phyloP scores from a whole-genome alignment of 495 filamentous ascomycete genomes.

The Aspergillus cavernicola region DNA sequence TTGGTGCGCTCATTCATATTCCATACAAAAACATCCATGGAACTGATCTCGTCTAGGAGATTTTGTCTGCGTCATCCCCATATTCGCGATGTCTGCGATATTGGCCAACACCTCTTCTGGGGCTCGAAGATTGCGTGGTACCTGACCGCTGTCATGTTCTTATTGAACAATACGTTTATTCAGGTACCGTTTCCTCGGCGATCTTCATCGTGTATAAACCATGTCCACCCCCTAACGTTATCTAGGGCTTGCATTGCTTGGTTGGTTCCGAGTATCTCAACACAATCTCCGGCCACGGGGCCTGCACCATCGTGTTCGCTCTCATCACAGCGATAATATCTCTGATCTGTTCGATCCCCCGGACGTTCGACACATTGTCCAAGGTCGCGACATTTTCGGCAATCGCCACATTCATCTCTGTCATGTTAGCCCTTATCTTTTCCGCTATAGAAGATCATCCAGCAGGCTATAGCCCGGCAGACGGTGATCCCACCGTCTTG shows the following conservation, averaged over 20 bases:
- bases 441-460: constrained; percentile 69
- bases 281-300: constrained; percentile 64
- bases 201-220: background rate
- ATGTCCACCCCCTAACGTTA: constrained; percentile 11
- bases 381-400: constrained; percentile 72
- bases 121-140: constrained; percentile 76
- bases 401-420: constrained; percentile 81
- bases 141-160: constrained; percentile 80
- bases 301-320: constrained; percentile 72
- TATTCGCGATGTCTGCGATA: constrained; percentile 84
- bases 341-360: constrained; percentile 71
- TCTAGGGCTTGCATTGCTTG: constrained; percentile 69
- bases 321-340: constrained; percentile 66
- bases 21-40: background rate
- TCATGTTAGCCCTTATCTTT: constrained; percentile 75
- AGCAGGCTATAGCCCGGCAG: constrained; percentile 49
- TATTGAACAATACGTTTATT: constrained; percentile 89
- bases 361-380: constrained; percentile 75
- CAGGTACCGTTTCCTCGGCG: constrained; percentile 40
- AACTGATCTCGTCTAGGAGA: constrained; percentile 46
- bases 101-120: constrained; percentile 86
- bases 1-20: constrained; percentile 40
- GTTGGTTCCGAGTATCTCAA: constrained; percentile 80
- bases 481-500: constrained; percentile 59
- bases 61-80: constrained; percentile 86